Evolutionary conservation across 768 basidiomycete species (phyloP).

Genomic region (Sarcodon aspratus): DNA sequence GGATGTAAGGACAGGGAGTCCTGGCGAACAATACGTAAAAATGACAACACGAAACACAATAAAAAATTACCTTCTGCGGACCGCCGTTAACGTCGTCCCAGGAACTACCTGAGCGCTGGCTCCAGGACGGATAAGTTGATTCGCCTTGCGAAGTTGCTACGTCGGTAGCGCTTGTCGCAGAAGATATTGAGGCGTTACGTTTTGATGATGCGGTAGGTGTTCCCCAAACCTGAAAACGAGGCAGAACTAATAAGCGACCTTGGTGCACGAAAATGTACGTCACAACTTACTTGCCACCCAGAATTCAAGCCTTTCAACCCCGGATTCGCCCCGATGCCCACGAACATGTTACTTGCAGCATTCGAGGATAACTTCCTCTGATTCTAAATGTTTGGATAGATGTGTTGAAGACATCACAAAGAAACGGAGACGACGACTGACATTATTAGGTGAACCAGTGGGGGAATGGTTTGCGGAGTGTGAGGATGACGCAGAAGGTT

Average conservation of each 20-base stretch:
- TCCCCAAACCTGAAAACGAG: constrained; percentile 42
- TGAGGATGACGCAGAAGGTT: constrained; percentile 60
- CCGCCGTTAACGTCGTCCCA: constrained; percentile 49
- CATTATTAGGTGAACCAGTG: constrained; percentile 45
- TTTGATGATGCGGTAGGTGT: constrained; percentile 35
- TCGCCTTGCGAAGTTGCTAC: constrained; percentile 33
- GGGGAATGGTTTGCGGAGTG: constrained; percentile 57
- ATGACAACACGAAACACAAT: neutral
- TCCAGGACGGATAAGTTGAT: constrained; percentile 39
- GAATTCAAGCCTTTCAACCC: constrained; percentile 42
- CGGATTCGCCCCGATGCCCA: constrained; percentile 34
- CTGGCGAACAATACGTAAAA: constrained; percentile 16
- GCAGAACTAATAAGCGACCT: constrained; percentile 1
- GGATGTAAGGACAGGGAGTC: constrained; percentile 34
- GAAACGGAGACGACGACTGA: constrained; percentile 19
- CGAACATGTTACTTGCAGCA: constrained; percentile 36
- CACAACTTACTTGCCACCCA: constrained; percentile 53
- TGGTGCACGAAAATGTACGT: constrained; percentile 2
- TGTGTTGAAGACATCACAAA: constrained; percentile 4
- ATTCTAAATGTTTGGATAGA: constrained; percentile 1
- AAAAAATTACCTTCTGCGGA: constrained; percentile 31
- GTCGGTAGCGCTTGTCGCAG: constrained; percentile 41
- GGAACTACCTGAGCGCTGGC: constrained; percentile 37
- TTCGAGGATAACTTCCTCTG: constrained; percentile 31
- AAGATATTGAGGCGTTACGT: constrained; percentile 54